These are phyloP conservation scores for Fusarium hainanense DNA, from an alignment of 2,329 filamentous ascomycete genomes.

Conservation along the genomic window DNA sequence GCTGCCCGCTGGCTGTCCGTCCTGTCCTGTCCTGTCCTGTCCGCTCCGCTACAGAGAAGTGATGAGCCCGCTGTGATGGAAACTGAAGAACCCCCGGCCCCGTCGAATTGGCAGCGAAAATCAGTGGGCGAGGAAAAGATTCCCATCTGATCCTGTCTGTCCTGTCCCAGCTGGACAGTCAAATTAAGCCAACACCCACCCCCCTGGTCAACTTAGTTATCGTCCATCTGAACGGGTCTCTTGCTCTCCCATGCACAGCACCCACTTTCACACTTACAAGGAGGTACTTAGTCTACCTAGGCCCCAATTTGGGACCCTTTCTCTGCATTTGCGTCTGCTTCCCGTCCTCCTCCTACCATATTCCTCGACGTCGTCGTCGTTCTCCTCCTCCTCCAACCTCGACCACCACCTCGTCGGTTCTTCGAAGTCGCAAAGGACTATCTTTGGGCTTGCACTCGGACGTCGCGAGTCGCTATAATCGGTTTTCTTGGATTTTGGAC, in stretches of 20 bases:
- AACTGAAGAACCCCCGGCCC: constrained; percentile 24
- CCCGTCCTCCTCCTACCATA: constrained; percentile 30
- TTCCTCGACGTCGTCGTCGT: constrained; percentile 24
- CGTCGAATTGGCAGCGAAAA: constrained; percentile 24
- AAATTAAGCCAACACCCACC: constrained; percentile 17
- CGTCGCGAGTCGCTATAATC: constrained; percentile 24
- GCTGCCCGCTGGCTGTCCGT: constrained; percentile 11
- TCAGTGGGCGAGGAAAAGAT: constrained; percentile 32
- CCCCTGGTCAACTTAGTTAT: constrained; percentile 29
- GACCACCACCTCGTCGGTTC: constrained; percentile 37
- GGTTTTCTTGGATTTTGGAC: constrained; percentile 21
- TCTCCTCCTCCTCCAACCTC: constrained; percentile 29
- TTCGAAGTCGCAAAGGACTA: constrained; percentile 35
- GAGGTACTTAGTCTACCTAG: constrained; percentile 33
- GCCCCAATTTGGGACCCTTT: constrained; percentile 42
- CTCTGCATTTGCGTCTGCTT: constrained; percentile 20
- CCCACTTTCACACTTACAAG: constrained; percentile 41
- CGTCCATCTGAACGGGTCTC: constrained; percentile 27
- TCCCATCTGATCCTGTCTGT: constrained; percentile 22
- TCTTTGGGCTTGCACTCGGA: constrained; percentile 32
- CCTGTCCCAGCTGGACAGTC: background rate
- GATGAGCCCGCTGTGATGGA: constrained; percentile 27
- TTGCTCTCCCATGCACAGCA: constrained; percentile 18
- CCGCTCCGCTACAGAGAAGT: constrained; percentile 17
- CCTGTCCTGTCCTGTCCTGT: constrained; percentile 17